Base-by-base conservation (phyloP, 2,329 filamentous ascomycete species). In the Endoconidiophora polonica region DNA sequence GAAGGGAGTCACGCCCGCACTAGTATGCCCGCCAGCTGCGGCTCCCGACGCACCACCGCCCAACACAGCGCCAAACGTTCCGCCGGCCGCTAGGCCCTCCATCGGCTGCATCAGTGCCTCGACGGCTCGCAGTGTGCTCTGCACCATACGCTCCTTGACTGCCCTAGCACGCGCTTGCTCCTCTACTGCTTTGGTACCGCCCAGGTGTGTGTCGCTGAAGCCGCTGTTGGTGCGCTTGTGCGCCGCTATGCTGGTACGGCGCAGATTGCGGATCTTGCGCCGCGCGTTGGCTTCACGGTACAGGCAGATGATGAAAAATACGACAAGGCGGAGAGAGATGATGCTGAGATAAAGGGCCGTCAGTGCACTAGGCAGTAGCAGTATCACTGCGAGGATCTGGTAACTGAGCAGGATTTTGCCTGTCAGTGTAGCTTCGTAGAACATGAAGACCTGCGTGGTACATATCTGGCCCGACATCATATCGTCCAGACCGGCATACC, bases 391-490 rank as follows among this genome's bases (percentile, higher is more conserved):
- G 26, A 44, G 29, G 37, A 44, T 39, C 24, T 46, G 45, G 50
- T 41, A 38, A 18, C 43, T 26, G 6, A 20, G 18, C 6, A 52
- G 29, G 6, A 52, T 24, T 39, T 23, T 20, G 7, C 44, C 50
- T 10, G 18, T 44, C 6, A 52, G 39, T 9, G 24, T 40, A 16
- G 39, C 38, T 9, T 29, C 14, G 7, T 39, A 29, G 33, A 52
- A 52, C 33, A 52, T 26, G 45, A 52, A 52, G 38, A 52, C 45
- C 18, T 46, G 44, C 9, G 50, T 52, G 24, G 18, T n/a, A 39
- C 50, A 52, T 14, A 45, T 38, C 26, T 52, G 50, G 9, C 45
- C 38, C 9, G 45, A 38, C 10, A 45, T 41, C 33, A 52, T 45
- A 24, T 38, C 42, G n/a, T 52, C 50, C 20, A 48, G 16, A 14